Evolutionary conservation across 768 basidiomycete species (phyloP).

Genomic region (Brasilioporus rufonigricans): DNA sequence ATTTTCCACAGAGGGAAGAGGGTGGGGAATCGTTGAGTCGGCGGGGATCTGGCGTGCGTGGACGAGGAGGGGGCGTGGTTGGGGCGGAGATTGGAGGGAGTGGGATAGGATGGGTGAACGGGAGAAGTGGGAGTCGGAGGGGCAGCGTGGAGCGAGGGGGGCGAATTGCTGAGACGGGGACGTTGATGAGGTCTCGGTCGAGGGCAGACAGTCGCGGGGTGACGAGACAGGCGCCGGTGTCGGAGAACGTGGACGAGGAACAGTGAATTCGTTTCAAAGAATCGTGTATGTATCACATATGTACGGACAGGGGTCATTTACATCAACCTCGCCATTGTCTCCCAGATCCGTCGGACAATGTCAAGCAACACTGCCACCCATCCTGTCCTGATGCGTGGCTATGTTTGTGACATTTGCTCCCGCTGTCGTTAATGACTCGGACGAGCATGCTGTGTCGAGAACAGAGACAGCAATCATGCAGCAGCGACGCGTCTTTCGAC

Average conservation of each 20-base stretch:
- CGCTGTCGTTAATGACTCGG: background rate
- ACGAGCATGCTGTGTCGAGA: too few relatives aligned
- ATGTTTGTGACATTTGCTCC: background rate
- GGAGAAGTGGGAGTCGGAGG: conserved; percentile 45
- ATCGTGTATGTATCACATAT: background rate
- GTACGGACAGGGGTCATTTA: background rate
- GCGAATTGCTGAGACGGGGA: conserved; percentile 68
- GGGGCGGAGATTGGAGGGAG: background rate
- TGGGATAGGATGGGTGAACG: background rate
- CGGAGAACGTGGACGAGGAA: conserved; percentile 1
- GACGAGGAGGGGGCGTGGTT: conserved; percentile 27
- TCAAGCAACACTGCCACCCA: background rate
- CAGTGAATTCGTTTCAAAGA: background rate
- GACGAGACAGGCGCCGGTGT: conserved; percentile 33
- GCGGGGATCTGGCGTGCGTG: conserved; percentile 45
- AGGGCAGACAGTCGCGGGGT: conserved; percentile 44
- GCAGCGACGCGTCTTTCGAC: background rate
- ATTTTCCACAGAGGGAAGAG: conserved; percentile 40
- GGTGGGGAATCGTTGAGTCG: conserved; percentile 50
- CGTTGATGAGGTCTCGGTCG: conserved; percentile 43
- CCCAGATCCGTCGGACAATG: too few relatives aligned
- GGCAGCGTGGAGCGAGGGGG: conserved; percentile 62
- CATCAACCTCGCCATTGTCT: background rate
- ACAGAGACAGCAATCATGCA: background rate
- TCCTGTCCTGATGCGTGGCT: background rate